phyloP scores from a whole-genome alignment of 352 stramenopile genomes.

The Elongisporangium anandrum region DNA sequence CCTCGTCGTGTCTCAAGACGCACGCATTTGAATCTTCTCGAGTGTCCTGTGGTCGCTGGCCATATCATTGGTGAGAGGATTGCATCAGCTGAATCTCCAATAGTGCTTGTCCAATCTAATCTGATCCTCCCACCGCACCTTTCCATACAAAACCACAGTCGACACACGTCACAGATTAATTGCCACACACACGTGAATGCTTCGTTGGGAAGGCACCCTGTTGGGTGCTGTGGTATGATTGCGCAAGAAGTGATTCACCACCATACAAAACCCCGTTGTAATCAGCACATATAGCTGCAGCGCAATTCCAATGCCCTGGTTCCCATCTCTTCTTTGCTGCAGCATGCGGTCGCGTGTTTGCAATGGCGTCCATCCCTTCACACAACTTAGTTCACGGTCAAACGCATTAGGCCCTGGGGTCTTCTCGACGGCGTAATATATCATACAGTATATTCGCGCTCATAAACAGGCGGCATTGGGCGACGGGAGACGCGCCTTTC shows the following conservation, averaged over 20 bases:
- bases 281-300: neutral
- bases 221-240: neutral
- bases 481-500: neutral
- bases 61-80: neutral
- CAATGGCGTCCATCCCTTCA: neutral
- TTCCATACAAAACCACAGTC: neutral
- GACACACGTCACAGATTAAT: neutral
- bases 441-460: neutral
- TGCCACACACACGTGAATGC: neutral
- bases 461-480: neutral
- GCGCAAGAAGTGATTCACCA: neutral
- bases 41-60: neutral
- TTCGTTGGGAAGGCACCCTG: neutral
- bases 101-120: neutral
- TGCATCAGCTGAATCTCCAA: neutral
- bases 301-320: no score
- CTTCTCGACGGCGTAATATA: neutral
- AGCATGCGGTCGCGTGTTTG: neutral
- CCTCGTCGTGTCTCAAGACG: neutral
- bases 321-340: neutral
- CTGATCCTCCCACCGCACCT: neutral
- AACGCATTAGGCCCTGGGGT: neutral
- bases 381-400: neutral
- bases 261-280: neutral
- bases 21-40: neutral